These are phyloP conservation scores for Asterella californica DNA, from an alignment of 225 moss, liverwort and hornwort species.

Conservation along the genomic window DNA sequence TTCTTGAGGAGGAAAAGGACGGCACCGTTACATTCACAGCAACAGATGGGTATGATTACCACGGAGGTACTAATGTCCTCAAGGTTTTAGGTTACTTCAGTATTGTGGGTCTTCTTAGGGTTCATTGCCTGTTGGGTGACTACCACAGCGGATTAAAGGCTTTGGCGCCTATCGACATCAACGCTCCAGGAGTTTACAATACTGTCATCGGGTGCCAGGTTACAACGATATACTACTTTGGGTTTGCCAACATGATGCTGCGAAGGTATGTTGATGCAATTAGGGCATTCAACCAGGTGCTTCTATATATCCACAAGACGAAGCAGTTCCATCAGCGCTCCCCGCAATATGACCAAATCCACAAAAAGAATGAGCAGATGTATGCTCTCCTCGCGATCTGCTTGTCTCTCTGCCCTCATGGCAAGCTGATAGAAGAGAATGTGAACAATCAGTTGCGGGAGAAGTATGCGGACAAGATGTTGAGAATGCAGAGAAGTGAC, in stretches of 20 bases:
- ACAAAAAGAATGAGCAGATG: slow-evolving; percentile 99
- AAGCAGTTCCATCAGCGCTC: slow-evolving; percentile 98
- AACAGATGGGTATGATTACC: slow-evolving; percentile 95
- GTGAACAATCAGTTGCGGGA: slow-evolving; percentile 95
- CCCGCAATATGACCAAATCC: slow-evolving; percentile 92
- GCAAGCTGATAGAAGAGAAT: slow-evolving; percentile 92
- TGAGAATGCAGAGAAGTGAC: slow-evolving; percentile 96
- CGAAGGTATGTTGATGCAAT: slow-evolving; percentile 92
- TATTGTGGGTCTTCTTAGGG: slow-evolving; percentile 88
- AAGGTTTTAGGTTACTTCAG: slow-evolving; percentile 98
- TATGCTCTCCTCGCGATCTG: slow-evolving; percentile 88
- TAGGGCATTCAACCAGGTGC: slow-evolving; percentile 91
- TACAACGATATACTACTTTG: slow-evolving; percentile 93
- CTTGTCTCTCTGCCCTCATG: slow-evolving; percentile 89
- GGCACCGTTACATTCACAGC: slow-evolving; percentile 90
- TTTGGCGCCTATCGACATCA: slow-evolving; percentile 79
- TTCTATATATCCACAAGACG: slow-evolving; percentile 90
- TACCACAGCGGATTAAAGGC: slow-evolving; percentile 94
- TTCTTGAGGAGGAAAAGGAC: slow-evolving; percentile 96
- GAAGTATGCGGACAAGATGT: slow-evolving; percentile 98
- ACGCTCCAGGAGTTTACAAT: slow-evolving; percentile 81
- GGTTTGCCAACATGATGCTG: slow-evolving; percentile 97
- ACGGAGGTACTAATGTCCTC: slow-evolving; percentile 94
- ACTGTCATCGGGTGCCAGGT: slow-evolving; percentile 95
- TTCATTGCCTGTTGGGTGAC: slow-evolving; percentile 92